These are phyloP conservation scores for Malus sieversii DNA, from an alignment of 306 rosid species.

Conservation along the genomic window DNA sequence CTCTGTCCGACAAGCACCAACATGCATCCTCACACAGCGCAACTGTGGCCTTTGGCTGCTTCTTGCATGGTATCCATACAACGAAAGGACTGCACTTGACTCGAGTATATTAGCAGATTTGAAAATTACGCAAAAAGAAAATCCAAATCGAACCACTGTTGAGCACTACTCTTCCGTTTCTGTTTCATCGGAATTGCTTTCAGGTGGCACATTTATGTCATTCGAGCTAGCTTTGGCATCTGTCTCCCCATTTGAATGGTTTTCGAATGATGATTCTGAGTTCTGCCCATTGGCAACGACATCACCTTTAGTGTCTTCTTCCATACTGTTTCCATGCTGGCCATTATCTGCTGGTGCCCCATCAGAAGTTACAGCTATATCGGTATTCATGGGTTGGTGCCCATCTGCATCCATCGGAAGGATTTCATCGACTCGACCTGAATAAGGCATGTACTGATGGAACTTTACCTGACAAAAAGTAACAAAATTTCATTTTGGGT, in stretches of 20 bases:
- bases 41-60: too few species aligned
- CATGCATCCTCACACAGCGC: too few species aligned
- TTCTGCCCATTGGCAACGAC: constrained; percentile 11
- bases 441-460: constrained; percentile 3
- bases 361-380: background rate
- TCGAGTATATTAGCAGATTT: too few species aligned
- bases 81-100: too few species aligned
- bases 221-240: background rate
- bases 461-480: constrained; percentile 9
- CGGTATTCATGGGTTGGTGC: constrained; percentile 2
- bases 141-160: background rate
- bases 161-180: constrained; percentile 15
- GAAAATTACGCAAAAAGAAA: background rate
- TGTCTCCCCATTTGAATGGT: constrained; percentile 4
- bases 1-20: too few species aligned
- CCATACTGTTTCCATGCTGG: background rate
- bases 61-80: too few species aligned
- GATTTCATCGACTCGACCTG: constrained; percentile 1
- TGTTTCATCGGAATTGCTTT: constrained; percentile 8
- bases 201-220: background rate
- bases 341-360: background rate
- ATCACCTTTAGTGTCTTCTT: background rate
- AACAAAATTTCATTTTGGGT: background rate
- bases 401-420: background rate
- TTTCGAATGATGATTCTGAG: background rate